Percentiles rank a stretch among this genome's conserved stretches.
Conservation (phyloP, 2,329 filamentous ascomycete genomes). For the Amylocarpus encephaloides region DNA sequence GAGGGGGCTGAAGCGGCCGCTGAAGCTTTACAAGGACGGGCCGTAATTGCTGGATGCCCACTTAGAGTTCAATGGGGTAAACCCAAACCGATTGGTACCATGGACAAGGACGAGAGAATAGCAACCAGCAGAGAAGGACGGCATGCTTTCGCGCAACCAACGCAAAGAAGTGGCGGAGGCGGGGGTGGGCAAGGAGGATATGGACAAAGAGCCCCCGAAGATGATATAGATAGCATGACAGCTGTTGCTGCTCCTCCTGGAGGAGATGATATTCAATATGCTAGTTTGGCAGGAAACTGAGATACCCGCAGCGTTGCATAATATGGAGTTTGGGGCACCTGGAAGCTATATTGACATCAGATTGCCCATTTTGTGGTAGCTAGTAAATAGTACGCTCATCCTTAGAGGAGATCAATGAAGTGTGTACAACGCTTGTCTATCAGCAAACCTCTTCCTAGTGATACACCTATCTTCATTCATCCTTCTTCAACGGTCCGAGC, state of each 20-base stretch:
- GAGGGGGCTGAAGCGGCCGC: constrained; percentile 82
- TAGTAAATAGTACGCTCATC: constrained; percentile 1
- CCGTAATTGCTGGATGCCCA: constrained; percentile 85
- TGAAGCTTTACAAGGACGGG: constrained; percentile 75
- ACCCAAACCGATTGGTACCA: constrained; percentile 83
- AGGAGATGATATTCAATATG: constrained; percentile 70
- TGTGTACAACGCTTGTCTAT: not conserved
- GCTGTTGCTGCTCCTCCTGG: constrained; percentile 73
- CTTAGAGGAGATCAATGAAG: not conserved
- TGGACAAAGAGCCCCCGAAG: constrained; percentile 19
- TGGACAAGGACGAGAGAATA: constrained; percentile 79
- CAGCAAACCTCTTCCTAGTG: not conserved
- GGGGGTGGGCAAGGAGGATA: constrained; percentile 28
- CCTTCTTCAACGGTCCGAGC: not conserved
- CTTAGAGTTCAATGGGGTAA: constrained; percentile 87
- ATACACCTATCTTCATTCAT: not conserved
- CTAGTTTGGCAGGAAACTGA: constrained; percentile 77
- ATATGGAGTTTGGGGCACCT: constrained; percentile 28
- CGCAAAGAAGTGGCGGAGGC: constrained; percentile 32
- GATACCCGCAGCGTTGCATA: constrained; percentile 13
- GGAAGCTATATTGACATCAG: not conserved
- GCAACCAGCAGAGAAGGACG: constrained; percentile 76
- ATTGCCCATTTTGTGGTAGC: not conserved
- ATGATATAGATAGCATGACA: constrained; percentile 29
- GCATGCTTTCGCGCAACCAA: constrained; percentile 45